Evolutionary conservation across 2,329 filamentous ascomycete species (phyloP).

Genomic region (Didymella pinodella): DNA sequence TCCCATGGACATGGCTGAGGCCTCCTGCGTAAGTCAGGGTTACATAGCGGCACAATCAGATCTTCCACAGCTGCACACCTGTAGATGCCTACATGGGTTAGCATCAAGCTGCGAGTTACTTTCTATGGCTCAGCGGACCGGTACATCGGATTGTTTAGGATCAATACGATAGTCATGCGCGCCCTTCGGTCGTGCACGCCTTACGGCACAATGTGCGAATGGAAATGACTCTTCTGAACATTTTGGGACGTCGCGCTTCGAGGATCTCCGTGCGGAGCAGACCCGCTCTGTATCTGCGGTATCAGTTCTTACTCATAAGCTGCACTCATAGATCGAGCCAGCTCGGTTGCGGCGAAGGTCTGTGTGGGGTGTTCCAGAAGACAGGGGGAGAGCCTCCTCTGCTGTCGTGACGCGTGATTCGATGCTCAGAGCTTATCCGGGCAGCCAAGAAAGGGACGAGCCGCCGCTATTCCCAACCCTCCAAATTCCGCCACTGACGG

Average conservation of each 20-base stretch:
- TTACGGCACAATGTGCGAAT: not conserved
- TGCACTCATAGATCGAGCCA: slow-evolving; percentile 23
- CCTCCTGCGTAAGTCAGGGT: not conserved
- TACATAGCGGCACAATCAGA: slow-evolving; percentile 10
- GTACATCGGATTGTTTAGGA: not conserved
- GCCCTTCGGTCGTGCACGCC: not conserved
- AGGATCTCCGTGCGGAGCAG: slow-evolving; percentile 5
- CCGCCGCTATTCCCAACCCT: slow-evolving; percentile 30
- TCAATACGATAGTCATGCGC: not conserved
- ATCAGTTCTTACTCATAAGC: slow-evolving; percentile 26
- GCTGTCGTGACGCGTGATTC: slow-evolving; percentile 10
- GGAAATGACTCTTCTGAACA: not conserved
- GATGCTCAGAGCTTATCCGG: slow-evolving; percentile 25
- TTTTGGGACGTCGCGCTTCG: not conserved
- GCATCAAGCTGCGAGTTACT: slow-evolving; percentile 2
- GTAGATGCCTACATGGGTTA: not conserved
- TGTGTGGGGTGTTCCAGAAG: slow-evolving; percentile 17
- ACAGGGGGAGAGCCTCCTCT: slow-evolving; percentile 7
- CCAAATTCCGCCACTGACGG: slow-evolving; percentile 26
- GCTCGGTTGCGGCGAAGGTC: slow-evolving; percentile 26
- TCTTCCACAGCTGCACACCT: not conserved
- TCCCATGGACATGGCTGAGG: not conserved
- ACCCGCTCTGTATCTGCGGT: slow-evolving; percentile 17
- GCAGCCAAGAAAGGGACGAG: slow-evolving; percentile 38
- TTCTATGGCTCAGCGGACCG: not conserved